Percentiles rank a stretch among this genome's conserved stretches.
Evolutionary conservation across 1,284 basidiomycete species (phyloP).

Genomic region (Ustilago bromivora): DNA sequence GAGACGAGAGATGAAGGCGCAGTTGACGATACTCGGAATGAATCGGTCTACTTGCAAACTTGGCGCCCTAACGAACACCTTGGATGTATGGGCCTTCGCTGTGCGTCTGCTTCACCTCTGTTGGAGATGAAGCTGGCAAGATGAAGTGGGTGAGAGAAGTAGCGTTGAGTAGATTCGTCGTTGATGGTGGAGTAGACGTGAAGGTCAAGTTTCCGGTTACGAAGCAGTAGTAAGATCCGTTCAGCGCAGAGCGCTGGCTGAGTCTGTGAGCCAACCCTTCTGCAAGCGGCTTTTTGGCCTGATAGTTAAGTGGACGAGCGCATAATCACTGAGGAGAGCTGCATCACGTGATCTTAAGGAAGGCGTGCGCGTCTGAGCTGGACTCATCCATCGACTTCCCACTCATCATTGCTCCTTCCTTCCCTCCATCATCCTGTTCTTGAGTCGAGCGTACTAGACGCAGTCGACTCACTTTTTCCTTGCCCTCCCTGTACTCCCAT

Average conservation of each 20-base stretch:
- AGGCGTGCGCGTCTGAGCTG: too few relatives aligned
- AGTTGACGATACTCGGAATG: neutral
- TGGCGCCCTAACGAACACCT: neutral
- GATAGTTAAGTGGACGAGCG: neutral
- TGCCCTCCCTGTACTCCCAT: too few relatives aligned
- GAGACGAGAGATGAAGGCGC: neutral
- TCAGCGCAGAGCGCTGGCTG: neutral
- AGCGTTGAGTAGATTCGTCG: neutral
- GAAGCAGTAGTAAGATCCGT: neutral
- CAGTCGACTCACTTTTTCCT: too few relatives aligned
- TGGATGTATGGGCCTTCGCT: neutral
- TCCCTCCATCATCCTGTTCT: too few relatives aligned
- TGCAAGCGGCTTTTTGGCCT: slow-evolving; percentile 6
- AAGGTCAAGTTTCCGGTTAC: neutral
- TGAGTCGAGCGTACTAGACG: too few relatives aligned
- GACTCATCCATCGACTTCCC: too few relatives aligned
- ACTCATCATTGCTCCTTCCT: too few relatives aligned
- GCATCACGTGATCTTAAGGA: too few relatives aligned
- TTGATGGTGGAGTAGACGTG: neutral
- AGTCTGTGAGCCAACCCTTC: neutral
- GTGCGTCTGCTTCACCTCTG: neutral
- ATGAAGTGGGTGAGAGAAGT: neutral
- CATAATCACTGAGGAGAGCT: slow-evolving; percentile 5
- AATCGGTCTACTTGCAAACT: neutral
- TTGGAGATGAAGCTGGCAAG: neutral